Conservation (phyloP, 441 rosid species). For the Hura crepitans region DNA sequence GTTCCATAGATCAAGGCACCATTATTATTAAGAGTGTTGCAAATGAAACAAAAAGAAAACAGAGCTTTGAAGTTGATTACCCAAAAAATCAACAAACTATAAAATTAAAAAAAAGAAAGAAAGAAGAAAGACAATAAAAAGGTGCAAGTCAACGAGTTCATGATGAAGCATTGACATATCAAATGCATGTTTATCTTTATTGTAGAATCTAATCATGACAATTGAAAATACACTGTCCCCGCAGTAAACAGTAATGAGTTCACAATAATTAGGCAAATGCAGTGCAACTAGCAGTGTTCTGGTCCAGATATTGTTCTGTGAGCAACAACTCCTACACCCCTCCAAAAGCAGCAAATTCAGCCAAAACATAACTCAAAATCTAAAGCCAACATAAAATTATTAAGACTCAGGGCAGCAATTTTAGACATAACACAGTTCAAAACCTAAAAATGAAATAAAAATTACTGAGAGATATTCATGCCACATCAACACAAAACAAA, state of each 20-base stretch:
- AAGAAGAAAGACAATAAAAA: no score
- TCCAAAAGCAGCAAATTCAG: background rate
- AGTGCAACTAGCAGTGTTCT: background rate
- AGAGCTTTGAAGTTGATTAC: background rate
- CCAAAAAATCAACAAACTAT: background rate
- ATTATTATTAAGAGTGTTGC: conserved; percentile 5
- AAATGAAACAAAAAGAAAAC: background rate
- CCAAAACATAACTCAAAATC: background rate
- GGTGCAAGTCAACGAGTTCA: background rate
- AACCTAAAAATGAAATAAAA: no score
- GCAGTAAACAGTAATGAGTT: background rate
- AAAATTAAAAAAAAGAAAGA: background rate
- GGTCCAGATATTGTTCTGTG: background rate
- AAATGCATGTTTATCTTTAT: background rate
- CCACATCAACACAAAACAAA: background rate
- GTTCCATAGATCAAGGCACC: background rate
- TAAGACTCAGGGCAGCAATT: background rate
- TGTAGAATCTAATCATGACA: background rate
- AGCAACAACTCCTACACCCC: background rate
- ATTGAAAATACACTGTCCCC: no score
- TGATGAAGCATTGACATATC: background rate
- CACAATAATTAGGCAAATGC: background rate
- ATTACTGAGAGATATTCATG: background rate
- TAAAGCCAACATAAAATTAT: background rate
- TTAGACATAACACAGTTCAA: no score